Percentiles rank a stretch among this genome's conserved stretches.
These are phyloP conservation scores for Stipa capillata DNA, from an alignment of 176 grass and related monocot species.

Conservation along the genomic window DNA sequence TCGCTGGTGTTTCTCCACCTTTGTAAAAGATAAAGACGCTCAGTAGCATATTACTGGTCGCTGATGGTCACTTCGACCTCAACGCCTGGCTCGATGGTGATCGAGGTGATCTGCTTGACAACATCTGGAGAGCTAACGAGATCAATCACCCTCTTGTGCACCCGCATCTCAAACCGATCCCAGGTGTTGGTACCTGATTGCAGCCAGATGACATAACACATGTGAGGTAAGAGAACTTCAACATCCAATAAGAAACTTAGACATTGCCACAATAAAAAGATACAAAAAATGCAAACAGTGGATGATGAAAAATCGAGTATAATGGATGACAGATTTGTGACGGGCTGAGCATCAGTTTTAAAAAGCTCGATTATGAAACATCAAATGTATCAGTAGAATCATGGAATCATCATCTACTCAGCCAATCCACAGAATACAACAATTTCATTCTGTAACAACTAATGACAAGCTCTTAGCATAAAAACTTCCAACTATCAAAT, in stretches of 20 bases:
- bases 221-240: not conserved
- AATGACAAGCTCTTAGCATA: not conserved
- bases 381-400: conserved; percentile 22
- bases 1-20: not conserved
- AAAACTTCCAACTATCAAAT: not conserved
- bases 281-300: too few species aligned
- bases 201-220: not conserved
- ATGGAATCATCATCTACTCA: conserved; percentile 20
- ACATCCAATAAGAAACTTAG: not conserved
- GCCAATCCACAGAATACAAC: not conserved
- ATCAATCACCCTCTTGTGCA: conserved; percentile 59
- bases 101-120: conserved; percentile 57
- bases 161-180: conserved; percentile 50
- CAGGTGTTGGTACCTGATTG: conserved; percentile 50
- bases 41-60: not conserved
- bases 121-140: conserved; percentile 40
- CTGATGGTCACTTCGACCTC: conserved; percentile 53
- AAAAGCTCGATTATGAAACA: conserved; percentile 44
- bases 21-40: not conserved
- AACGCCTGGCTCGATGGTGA: conserved; percentile 53
- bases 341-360: conserved; percentile 39
- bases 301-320: too few species aligned
- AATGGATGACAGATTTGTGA: not conserved
- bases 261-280: not conserved
- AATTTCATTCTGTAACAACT: not conserved